Evolutionary conservation across 768 basidiomycete genomes (phyloP).

Genomic region (Tulasnella calospora): DNA sequence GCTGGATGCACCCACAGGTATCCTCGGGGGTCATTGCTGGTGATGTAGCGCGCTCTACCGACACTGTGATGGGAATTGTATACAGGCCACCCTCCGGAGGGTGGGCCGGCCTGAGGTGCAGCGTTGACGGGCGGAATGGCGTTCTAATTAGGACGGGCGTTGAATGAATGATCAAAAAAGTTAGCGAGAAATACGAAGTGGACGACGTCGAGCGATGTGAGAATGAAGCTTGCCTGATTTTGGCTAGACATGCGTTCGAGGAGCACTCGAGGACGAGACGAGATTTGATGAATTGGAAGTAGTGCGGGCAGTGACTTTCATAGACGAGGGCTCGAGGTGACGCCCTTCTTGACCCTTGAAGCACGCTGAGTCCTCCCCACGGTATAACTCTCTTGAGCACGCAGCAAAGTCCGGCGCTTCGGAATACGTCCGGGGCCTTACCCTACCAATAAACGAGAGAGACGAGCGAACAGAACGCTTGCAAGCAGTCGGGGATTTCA

Average conservation of each 20-base stretch:
- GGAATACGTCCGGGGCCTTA: conserved; percentile 11
- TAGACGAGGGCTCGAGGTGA: conserved; percentile 8
- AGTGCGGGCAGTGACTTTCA: conserved; percentile 16
- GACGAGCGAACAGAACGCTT: conserved; percentile 6
- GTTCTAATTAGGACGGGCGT: conserved; percentile 4
- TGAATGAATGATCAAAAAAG: background rate
- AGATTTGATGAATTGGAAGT: conserved; percentile 13
- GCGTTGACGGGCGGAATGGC: conserved; percentile 14
- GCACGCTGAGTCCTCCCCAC: conserved; percentile 18
- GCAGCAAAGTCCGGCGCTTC: conserved; percentile 9
- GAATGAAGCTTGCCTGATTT: conserved; percentile 22
- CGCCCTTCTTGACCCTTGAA: conserved; percentile 18
- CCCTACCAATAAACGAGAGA: conserved; percentile 9
- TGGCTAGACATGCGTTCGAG: conserved; percentile 13
- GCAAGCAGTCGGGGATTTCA: conserved; percentile 10
- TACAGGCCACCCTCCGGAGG: conserved; percentile 11
- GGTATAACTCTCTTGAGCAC: conserved; percentile 13
- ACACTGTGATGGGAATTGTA: conserved; percentile 11
- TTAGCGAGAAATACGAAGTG: conserved; percentile 11
- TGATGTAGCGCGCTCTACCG: conserved; percentile 57
- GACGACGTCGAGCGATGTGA: conserved; percentile 9
- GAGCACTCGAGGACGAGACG: conserved; percentile 5
- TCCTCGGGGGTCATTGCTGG: conserved; percentile 80
- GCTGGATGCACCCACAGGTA: conserved; percentile 61
- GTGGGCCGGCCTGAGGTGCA: background rate